A percentile compares a stretch with the other conserved stretches of the same genome.
Conservation (phyloP, 768 basidiomycete species). For the Tulasnella sp. region DNA sequence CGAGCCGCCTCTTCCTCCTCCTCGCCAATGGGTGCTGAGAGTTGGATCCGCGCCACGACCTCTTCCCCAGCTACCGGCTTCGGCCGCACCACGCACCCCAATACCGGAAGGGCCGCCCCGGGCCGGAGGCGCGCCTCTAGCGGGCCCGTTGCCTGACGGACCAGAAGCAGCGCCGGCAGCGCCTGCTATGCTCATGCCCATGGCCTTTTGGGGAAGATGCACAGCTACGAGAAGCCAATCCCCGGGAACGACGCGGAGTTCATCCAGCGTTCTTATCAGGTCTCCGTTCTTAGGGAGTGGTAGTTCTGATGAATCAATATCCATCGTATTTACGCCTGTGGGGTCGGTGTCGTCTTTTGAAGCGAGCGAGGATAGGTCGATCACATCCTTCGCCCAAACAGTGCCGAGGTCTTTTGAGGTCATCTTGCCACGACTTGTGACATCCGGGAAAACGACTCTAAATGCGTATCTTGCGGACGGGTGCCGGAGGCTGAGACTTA, state of each 20-base stretch:
- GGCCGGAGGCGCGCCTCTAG: conserved; percentile 62
- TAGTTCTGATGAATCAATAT: conserved; percentile 36
- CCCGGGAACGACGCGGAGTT: conserved; percentile 77
- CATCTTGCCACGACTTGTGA: conserved; percentile 69
- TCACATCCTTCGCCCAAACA: conserved; percentile 81
- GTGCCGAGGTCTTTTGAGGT: conserved; percentile 78
- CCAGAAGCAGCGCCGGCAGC: conserved; percentile 43
- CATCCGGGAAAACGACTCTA: conserved; percentile 67
- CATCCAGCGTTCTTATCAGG: conserved; percentile 75
- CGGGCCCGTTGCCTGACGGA: conserved; percentile 53
- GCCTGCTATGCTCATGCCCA: conserved; percentile 51
- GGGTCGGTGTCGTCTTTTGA: conserved; percentile 57
- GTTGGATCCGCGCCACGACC: conserved; percentile 47
- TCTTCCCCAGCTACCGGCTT: conserved; percentile 7
- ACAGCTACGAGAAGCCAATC: conserved; percentile 79
- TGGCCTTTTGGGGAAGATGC: conserved; percentile 67
- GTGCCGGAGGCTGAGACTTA: conserved; percentile 70
- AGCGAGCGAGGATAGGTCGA: conserved; percentile 60
- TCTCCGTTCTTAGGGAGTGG: conserved; percentile 38
- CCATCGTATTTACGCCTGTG: not conserved
- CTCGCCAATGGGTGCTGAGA: conserved; percentile 42
- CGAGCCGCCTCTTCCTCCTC: conserved; percentile 47
- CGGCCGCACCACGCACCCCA: not conserved
- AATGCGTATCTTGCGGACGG: conserved; percentile 82
- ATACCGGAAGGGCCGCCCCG: conserved; percentile 58